Evolutionary conservation across 139 green algal species (phyloP).

Genomic region (Parachlorella kessleri): DNA sequence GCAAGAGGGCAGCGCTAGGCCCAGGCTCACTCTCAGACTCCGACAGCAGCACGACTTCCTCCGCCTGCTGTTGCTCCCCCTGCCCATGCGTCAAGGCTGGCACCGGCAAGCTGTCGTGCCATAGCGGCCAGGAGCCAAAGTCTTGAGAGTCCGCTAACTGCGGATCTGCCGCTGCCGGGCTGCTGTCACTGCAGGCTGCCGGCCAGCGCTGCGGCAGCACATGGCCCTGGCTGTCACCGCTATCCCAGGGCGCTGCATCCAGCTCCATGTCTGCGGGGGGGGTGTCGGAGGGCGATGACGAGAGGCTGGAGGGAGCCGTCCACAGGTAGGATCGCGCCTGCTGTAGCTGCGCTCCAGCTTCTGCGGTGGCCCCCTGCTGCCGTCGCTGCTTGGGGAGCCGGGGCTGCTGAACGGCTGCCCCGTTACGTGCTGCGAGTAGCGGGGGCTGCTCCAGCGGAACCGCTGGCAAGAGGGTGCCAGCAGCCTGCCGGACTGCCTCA

Average conservation of each 20-base stretch:
- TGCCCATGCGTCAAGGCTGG: not conserved
- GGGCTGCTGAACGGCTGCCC: not conserved
- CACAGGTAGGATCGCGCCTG: not conserved
- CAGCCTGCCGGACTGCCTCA: not conserved
- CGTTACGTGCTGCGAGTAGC: no score
- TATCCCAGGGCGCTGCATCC: not conserved
- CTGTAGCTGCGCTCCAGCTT: not conserved
- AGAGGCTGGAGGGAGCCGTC: not conserved
- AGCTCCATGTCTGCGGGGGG: not conserved
- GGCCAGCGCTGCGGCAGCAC: no score
- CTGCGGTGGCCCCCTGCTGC: not conserved
- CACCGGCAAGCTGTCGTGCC: no score
- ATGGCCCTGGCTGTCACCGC: no score
- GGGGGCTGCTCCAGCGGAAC: not conserved
- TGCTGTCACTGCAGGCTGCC: no score
- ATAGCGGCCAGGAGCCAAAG: no score
- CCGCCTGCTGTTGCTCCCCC: not conserved
- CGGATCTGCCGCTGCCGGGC: no score
- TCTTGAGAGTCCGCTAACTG: no score
- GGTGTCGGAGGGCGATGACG: no score
- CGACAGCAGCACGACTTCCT: not conserved
- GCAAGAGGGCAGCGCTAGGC: no score
- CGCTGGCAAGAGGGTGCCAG: not conserved
- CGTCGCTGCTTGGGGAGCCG: not conserved
- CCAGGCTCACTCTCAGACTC: no score